Base-by-base conservation (phyloP, 2,329 filamentous ascomycete genomes). In the Ascochyta clinopodiicola region DNA sequence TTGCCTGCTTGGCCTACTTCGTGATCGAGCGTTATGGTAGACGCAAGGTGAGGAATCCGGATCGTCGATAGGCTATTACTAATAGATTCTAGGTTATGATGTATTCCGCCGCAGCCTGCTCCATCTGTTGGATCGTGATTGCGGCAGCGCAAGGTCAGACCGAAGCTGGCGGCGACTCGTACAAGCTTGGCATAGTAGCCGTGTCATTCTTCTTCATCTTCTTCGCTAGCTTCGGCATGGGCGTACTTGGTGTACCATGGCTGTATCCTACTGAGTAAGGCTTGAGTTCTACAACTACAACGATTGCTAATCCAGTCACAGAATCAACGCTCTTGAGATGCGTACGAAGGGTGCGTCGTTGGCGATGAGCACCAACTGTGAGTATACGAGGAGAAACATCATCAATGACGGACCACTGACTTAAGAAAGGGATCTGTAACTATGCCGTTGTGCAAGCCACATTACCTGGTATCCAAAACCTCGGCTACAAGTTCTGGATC, bases 401-500 rank as follows among this genome's bases (percentile, higher is more conserved):
- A 12, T n/a, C 9, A n/a, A 21, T 19, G 27, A 40, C 5, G 13
- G 6, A 17, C 12, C 22, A 15, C 36, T 48, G 9, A 48, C 29
- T 21, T 19, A n/a, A 6, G 13, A 24, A 7, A 48, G 45, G 45
- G 70, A 72, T 73, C 22, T 69, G 60, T 52, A 73, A 73, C 34
- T 74, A 71, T 19, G 66, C 57, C 0, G 69, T 74, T 15, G 70
- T 74, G 0, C 68, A 73, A 57, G 69, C 68, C 10, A 74, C 71
- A 6, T 62, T 72, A 7, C 70, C 70, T 2, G 71, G 69, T 4
- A 70, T 74, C 17, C 68, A 77, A 21, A 80, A 78, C 21, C 71
- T 84, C 0, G 74, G 79, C 5, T 85, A 81, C 77, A 79, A 78
- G 49, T 85, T 81, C 48, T 85, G 80, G 72, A 77, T 85, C 31